phyloP scores from a whole-genome alignment of 345 rosid species.

The Heritiera littoralis region DNA sequence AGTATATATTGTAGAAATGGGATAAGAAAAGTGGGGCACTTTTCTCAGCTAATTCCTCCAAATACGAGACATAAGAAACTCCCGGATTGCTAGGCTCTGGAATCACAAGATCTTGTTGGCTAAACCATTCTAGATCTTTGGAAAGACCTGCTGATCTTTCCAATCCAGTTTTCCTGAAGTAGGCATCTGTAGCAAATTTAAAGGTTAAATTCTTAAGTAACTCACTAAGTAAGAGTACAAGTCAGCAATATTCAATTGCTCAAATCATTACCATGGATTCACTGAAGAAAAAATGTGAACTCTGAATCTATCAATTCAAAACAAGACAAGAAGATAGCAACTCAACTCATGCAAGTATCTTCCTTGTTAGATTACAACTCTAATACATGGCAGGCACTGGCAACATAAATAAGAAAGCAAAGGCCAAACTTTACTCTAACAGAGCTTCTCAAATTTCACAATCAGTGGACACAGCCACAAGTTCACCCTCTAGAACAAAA shows the following conservation, averaged over 20 bases:
- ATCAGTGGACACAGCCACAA: neutral
- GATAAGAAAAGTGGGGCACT: slow-evolving; percentile 76
- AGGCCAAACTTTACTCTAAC: slow-evolving; percentile 6
- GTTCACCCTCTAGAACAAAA: neutral
- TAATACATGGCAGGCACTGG: neutral
- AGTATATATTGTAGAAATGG: slow-evolving; percentile 89
- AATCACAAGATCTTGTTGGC: slow-evolving; percentile 39
- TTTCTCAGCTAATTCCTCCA: slow-evolving; percentile 67
- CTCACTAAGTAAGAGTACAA: slow-evolving; percentile 19
- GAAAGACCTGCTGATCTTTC: slow-evolving; percentile 66
- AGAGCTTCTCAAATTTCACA: neutral
- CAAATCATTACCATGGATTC: neutral
- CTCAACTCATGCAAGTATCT: neutral
- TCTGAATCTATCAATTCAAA: neutral
- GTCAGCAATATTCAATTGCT: neutral
- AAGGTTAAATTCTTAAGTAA: slow-evolving; percentile 6
- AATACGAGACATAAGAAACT: slow-evolving; percentile 59
- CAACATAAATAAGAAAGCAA: slow-evolving; percentile 1
- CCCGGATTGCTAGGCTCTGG: slow-evolving; percentile 73
- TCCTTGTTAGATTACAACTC: neutral
- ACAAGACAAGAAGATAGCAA: neutral
- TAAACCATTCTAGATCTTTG: slow-evolving; percentile 72
- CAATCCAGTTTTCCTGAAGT: slow-evolving; percentile 86
- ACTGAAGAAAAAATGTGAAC: neutral
- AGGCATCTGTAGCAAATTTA: slow-evolving; percentile 58